A percentile compares a stretch with the other conserved stretches of the same genome.
These are phyloP conservation scores for Backusella psychrophila DNA, from an alignment of 192 early-diverging fungal species.

Conservation along the genomic window DNA sequence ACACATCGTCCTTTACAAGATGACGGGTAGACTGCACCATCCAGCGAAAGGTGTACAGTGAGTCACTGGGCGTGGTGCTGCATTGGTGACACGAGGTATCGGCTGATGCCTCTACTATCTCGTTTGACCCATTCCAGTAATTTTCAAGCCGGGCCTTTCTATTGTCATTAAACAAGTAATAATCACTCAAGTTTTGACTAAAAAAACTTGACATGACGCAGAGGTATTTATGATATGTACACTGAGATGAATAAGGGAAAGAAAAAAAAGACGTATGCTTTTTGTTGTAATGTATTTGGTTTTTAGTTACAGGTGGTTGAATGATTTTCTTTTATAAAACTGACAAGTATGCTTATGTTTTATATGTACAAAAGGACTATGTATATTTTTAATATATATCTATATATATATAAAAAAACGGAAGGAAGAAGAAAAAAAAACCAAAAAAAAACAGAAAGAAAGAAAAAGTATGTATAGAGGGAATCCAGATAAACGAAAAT, in stretches of 20 bases:
- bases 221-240: background rate
- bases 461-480: background rate
- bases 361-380: background rate
- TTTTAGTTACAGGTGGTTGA: background rate
- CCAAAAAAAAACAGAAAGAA: background rate
- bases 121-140: background rate
- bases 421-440: background rate
- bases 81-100: constrained; percentile 8
- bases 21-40: background rate
- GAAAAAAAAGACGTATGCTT: background rate
- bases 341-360: background rate
- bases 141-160: background rate
- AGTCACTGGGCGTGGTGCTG: background rate
- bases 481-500: background rate
- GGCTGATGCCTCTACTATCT: constrained; percentile 1
- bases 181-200: background rate
- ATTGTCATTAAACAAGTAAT: background rate
- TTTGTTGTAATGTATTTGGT: background rate
- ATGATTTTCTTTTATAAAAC: background rate
- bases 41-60: background rate
- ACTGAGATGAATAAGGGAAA: background rate
- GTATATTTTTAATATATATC: background rate
- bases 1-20: constrained; percentile 19
- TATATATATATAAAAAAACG: background rate
- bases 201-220: background rate